Conservation (phyloP, 176 grass and related monocot genomes). For the Luzula sylvatica region DNA sequence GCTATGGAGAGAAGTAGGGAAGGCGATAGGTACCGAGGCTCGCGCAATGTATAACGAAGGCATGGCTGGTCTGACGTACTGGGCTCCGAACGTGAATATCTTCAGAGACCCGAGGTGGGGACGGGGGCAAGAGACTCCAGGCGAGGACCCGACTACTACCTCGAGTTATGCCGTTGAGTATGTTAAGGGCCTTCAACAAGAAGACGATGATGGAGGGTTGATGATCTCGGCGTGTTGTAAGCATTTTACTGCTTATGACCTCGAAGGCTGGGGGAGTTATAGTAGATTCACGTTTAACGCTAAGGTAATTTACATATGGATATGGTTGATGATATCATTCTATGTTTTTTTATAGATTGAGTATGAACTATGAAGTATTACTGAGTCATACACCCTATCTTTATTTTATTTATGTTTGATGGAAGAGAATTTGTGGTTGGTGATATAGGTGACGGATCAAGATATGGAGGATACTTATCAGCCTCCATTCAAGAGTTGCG, state of each 20-base stretch:
- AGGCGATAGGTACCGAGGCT: slow-evolving; percentile 56
- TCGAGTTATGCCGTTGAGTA: slow-evolving; percentile 68
- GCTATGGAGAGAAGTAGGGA: slow-evolving; percentile 51
- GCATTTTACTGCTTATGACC: slow-evolving; percentile 75
- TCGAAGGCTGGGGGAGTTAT: slow-evolving; percentile 69
- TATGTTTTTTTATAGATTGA: too few relatives aligned
- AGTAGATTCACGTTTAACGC: slow-evolving; percentile 77
- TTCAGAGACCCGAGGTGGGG: slow-evolving; percentile 90
- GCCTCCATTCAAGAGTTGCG: slow-evolving; percentile 89
- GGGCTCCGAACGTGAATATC: slow-evolving; percentile 94
- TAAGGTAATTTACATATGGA: too few relatives aligned
- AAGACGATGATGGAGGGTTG: slow-evolving; percentile 32
- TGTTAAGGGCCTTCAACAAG: slow-evolving; percentile 67
- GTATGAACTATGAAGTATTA: too few relatives aligned
- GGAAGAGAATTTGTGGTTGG: too few relatives aligned
- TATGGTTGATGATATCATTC: too few relatives aligned
- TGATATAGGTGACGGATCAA: slow-evolving; percentile 56
- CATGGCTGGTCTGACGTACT: slow-evolving; percentile 92
- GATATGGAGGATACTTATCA: slow-evolving; percentile 87
- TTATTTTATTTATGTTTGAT: not conserved
- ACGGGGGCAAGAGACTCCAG: slow-evolving; percentile 88
- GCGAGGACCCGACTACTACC: slow-evolving; percentile 59
- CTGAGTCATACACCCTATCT: not conserved
- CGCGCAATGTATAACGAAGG: slow-evolving; percentile 72
- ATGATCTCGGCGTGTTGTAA: slow-evolving; percentile 94